phyloP scores from a whole-genome alignment of 306 rosid species.

The Luffa acutangula region DNA sequence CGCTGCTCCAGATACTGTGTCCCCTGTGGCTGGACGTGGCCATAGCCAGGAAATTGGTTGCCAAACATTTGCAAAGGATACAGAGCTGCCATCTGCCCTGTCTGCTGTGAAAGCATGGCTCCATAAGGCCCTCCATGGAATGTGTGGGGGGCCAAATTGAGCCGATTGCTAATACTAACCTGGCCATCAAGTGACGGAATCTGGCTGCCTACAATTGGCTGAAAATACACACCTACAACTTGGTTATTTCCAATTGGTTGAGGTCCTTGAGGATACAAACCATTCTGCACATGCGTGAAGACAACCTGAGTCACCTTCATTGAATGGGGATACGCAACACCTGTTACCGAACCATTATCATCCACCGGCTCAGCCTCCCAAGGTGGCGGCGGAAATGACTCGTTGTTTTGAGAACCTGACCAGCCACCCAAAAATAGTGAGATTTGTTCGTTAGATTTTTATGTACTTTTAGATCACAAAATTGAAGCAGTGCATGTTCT shows the following conservation, averaged over 20 bases:
- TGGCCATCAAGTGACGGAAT: constrained; percentile 29
- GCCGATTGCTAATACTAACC: constrained; percentile 43
- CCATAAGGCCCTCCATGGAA: background rate
- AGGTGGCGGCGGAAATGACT: constrained; percentile 80
- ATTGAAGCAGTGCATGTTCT: constrained; percentile 4
- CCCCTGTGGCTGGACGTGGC: constrained; percentile 68
- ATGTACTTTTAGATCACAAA: background rate
- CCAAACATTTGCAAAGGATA: constrained; percentile 68
- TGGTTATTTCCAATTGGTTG: constrained; percentile 45
- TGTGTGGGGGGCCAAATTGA: constrained; percentile 25
- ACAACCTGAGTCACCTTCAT: constrained; percentile 46
- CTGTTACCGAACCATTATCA: constrained; percentile 31
- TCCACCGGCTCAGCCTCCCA: constrained; percentile 76
- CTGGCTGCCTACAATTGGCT: constrained; percentile 45
- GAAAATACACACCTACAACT: constrained; percentile 45
- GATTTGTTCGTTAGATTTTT: background rate
- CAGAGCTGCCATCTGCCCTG: constrained; percentile 34
- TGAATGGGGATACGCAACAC: constrained; percentile 50
- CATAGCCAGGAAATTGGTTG: constrained; percentile 51
- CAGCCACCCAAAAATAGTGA: constrained; percentile 11
- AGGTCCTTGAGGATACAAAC: constrained; percentile 34
- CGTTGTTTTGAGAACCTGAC: constrained; percentile 50
- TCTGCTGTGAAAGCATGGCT: constrained; percentile 29
- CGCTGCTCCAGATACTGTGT: constrained; percentile 55
- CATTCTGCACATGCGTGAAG: constrained; percentile 33